Conservation (phyloP, 208 protist genomes). For the Crithidia fasciculata region DNA sequence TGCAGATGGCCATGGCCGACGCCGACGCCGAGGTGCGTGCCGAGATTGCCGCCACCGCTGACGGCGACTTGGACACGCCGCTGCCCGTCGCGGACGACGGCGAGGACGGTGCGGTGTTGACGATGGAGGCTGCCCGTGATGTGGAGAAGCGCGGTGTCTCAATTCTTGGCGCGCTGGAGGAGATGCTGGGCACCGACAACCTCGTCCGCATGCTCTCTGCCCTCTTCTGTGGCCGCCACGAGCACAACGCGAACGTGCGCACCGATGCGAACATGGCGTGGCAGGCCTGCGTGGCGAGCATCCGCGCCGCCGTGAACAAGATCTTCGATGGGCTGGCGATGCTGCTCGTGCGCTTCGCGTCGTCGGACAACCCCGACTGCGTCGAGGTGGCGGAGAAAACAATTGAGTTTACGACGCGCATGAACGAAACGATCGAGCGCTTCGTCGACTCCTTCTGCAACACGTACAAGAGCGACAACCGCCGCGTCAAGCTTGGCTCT, state of each 20-base stretch:
- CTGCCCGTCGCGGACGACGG: constrained; percentile 8
- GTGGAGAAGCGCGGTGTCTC: constrained; percentile 89
- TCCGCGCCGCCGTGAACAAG: constrained; percentile 84
- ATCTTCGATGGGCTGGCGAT: constrained; percentile 83
- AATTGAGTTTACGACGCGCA: constrained; percentile 89
- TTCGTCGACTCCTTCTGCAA: constrained; percentile 80
- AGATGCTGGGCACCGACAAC: constrained; percentile 74
- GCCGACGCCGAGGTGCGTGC: constrained; percentile 33
- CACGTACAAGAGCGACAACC: constrained; percentile 67
- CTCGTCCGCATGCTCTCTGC: constrained; percentile 80
- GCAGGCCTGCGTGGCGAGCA: constrained; percentile 90
- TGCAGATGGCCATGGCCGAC: constrained; percentile 64
- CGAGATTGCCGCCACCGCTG: constrained; percentile 31
- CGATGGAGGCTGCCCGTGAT: constrained; percentile 83
- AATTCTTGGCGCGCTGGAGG: constrained; percentile 81
- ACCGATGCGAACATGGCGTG: constrained; percentile 85
- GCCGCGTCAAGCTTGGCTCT: constrained; percentile 72
- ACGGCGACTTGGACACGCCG: constrained; percentile 13
- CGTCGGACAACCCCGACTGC: constrained; percentile 85
- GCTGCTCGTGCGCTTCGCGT: constrained; percentile 77
- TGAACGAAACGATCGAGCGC: constrained; percentile 85
- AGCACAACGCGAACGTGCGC: constrained; percentile 80
- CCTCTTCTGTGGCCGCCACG: constrained; percentile 87
- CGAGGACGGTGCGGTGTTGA: constrained; percentile 45
- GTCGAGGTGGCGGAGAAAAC: constrained; percentile 82